Conservation (phyloP, 495 filamentous ascomycete genomes). For the Penicillium herquei region DNA sequence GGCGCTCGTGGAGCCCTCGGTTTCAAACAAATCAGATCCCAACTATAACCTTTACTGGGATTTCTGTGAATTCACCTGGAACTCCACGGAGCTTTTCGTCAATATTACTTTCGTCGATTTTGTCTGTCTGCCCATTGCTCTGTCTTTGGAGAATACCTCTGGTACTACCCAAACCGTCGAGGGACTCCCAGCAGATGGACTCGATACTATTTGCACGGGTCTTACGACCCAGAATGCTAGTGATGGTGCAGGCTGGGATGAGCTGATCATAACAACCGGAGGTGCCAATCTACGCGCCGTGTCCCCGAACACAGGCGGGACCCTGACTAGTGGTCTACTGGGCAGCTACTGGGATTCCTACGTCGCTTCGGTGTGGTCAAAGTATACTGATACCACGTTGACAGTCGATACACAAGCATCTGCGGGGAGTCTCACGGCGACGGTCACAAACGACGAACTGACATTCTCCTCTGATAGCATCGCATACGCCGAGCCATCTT, state of each 20-base stretch:
- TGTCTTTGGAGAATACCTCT: conserved; percentile 54
- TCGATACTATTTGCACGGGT: conserved; percentile 52
- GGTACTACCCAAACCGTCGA: conserved; percentile 54
- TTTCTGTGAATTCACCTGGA: conserved; percentile 76
- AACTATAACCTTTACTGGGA: conserved; percentile 65
- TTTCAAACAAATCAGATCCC: conserved; percentile 62
- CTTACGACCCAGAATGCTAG: conserved; percentile 50
- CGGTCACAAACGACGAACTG: conserved; percentile 48
- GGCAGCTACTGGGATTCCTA: conserved; percentile 61
- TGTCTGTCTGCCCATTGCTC: conserved; percentile 61
- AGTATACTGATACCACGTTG: conserved; percentile 51
- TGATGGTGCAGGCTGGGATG: conserved; percentile 62
- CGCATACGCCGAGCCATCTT: conserved; percentile 55
- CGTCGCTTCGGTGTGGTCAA: conserved; percentile 61
- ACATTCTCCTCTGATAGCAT: conserved; percentile 46
- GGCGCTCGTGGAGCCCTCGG: conserved; percentile 67
- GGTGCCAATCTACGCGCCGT: conserved; percentile 59
- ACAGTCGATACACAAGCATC: conserved; percentile 63
- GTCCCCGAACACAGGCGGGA: conserved; percentile 63
- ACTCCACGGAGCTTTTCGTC: conserved; percentile 63
- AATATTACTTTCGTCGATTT: conserved; percentile 80
- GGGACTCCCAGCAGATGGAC: conserved; percentile 57
- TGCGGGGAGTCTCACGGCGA: conserved; percentile 50
- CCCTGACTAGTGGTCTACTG: conserved; percentile 57
- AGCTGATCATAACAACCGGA: conserved; percentile 53